Percentiles rank a stretch among this genome's conserved stretches.
phyloP scores from a whole-genome alignment of 108 stramenopile genomes.

The Conticribra guillardii region DNA sequence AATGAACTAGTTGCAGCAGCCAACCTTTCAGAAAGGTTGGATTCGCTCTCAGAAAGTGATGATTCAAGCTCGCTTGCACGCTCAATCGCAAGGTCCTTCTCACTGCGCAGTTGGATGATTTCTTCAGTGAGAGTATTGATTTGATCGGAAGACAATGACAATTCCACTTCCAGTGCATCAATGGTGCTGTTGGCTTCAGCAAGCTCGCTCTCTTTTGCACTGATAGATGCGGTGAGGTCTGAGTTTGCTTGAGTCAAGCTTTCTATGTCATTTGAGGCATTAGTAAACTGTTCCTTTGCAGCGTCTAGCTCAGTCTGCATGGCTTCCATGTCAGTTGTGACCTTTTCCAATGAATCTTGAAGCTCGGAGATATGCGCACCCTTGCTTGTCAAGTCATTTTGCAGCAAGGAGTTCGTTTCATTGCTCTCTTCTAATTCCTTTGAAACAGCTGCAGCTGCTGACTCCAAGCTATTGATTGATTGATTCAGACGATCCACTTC shows the following conservation, averaged over 20 bases:
- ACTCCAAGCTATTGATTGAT: background rate
- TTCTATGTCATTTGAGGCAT: too few relatives aligned
- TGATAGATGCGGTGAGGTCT: too few relatives aligned
- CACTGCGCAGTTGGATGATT: background rate
- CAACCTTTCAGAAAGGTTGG: background rate
- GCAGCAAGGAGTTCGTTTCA: background rate
- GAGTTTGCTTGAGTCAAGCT: too few relatives aligned
- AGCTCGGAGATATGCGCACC: background rate
- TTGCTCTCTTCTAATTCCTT: background rate
- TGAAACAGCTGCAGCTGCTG: background rate
- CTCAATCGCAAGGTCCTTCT: background rate
- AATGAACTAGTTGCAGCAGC: background rate
- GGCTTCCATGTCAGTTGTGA: too few relatives aligned
- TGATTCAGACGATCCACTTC: background rate
- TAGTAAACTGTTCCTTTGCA: too few relatives aligned
- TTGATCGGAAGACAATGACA: background rate
- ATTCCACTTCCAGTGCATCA: background rate
- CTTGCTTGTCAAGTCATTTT: background rate
- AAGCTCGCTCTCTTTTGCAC: constrained; percentile 2
- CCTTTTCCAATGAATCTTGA: background rate
- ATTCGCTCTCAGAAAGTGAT: background rate
- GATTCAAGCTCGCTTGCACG: constrained; percentile 2
- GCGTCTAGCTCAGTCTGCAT: background rate
- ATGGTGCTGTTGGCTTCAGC: background rate
- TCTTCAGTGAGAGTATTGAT: background rate